phyloP scores from a whole-genome alignment of 805 yeast species.

The Candida nemodendra region DNA sequence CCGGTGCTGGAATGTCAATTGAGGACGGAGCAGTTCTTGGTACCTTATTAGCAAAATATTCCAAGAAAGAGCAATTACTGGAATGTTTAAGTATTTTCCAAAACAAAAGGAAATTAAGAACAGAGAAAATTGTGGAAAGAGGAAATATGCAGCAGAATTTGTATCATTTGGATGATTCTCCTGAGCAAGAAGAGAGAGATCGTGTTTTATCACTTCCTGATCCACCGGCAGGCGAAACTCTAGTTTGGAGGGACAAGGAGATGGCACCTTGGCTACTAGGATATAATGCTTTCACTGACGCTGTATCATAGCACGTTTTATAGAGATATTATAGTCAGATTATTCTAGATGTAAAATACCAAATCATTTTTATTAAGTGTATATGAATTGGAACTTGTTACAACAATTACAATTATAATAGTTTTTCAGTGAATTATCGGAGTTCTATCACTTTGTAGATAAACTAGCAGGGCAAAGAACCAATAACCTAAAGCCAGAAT shows the following conservation, averaged over 20 bases:
- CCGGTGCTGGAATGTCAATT: conserved; percentile 36
- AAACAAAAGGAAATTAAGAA: conserved; percentile 25
- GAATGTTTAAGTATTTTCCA: conserved; percentile 21
- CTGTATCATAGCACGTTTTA: conserved; percentile 7
- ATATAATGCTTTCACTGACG: conserved; percentile 29
- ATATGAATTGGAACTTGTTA: too few relatives aligned
- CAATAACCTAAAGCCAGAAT: too few relatives aligned
- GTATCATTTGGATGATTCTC: conserved; percentile 32
- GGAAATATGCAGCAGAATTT: conserved; percentile 22
- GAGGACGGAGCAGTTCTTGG: conserved; percentile 35
- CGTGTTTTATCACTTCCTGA: conserved; percentile 9
- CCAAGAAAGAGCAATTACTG: conserved; percentile 22
- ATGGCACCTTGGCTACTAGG: conserved; percentile 30
- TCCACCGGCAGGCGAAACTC: conserved; percentile 24
- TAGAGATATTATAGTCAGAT: conserved; percentile 2
- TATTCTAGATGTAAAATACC: neutral
- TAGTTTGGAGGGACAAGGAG: conserved; percentile 29
- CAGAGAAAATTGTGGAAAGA: conserved; percentile 27
- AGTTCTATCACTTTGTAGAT: too few relatives aligned
- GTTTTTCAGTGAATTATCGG: too few relatives aligned
- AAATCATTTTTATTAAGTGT: too few relatives aligned
- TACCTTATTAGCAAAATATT: conserved; percentile 20
- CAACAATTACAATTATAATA: too few relatives aligned
- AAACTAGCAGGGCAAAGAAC: too few relatives aligned
- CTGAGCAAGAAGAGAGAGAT: conserved; percentile 28